These are phyloP conservation scores for Eucalyptus marginata DNA, from an alignment of 345 rosid genomes.

Conservation along the genomic window DNA sequence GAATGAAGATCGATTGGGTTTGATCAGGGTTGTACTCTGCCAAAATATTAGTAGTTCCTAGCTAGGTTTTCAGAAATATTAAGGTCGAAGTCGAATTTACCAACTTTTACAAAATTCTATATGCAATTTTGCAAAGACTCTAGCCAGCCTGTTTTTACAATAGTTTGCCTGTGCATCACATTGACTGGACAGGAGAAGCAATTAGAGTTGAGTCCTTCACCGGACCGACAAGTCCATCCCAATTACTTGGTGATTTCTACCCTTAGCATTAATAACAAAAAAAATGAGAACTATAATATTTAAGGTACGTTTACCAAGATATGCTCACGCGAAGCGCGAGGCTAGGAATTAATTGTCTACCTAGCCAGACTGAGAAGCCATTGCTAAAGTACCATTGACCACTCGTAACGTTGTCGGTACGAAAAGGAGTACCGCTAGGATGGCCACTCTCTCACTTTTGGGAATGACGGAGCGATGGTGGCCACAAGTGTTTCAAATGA, in stretches of 20 bases:
- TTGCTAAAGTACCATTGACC: background rate
- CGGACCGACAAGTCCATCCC: background rate
- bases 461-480: background rate
- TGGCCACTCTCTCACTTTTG: background rate
- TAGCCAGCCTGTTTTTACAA: background rate
- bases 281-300: background rate
- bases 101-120: background rate
- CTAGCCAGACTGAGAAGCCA: background rate
- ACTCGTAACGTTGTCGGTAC: background rate
- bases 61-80: background rate
- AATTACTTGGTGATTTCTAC: background rate
- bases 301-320: background rate
- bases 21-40: background rate
- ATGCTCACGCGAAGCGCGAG: background rate
- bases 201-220: background rate
- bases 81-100: background rate
- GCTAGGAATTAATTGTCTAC: background rate
- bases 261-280: background rate
- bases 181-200: background rate
- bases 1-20: rapidly evolving
- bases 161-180: background rate
- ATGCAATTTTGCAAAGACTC: background rate
- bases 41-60: background rate
- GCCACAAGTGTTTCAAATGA: background rate
- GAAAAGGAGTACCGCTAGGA: background rate